A percentile compares a stretch with the other conserved stretches of the same genome.
These are phyloP conservation scores for Paecilomyces sp. DNA, from an alignment of 2,329 filamentous ascomycete genomes.

Conservation along the genomic window DNA sequence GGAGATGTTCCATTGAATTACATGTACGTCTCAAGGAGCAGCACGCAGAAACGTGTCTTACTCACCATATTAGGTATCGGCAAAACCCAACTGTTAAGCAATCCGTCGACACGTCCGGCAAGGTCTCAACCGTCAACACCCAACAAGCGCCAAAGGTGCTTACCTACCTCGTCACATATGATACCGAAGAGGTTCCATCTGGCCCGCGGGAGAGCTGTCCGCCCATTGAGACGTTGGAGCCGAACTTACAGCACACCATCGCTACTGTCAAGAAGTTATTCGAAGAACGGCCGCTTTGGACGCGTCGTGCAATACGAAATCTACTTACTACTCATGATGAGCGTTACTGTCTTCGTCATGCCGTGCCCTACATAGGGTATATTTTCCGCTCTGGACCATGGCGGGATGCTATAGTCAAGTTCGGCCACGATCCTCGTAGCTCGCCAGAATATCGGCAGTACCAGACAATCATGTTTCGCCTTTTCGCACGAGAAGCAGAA, in stretches of 20 bases:
- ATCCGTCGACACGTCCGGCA: conserved; percentile 48
- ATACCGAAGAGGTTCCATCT: conserved; percentile 56
- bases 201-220: conserved; percentile 52
- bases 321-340: conserved; percentile 49
- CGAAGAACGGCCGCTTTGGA: conserved; percentile 73
- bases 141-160: conserved; percentile 53
- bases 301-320: conserved; percentile 73
- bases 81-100: conserved; percentile 76
- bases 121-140: conserved; percentile 53
- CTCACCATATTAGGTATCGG: conserved; percentile 56
- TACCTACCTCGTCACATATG: conserved; percentile 53
- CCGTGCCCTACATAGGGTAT: conserved; percentile 79
- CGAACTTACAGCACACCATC: conserved; percentile 58
- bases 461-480: conserved; percentile 82
- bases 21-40: conserved; percentile 26
- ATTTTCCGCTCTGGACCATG: conserved; percentile 90
- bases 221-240: conserved; percentile 43
- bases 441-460: conserved; percentile 73
- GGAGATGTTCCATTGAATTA: conserved; percentile 65
- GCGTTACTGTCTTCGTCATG: conserved; percentile 58
- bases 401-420: conserved; percentile 78
- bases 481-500: conserved; percentile 38
- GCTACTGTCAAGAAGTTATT: conserved; percentile 59
- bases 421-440: conserved; percentile 76
- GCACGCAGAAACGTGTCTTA: background rate